Conservation (phyloP, 2,329 filamentous ascomycete genomes). For the Neonectria coccinea region DNA sequence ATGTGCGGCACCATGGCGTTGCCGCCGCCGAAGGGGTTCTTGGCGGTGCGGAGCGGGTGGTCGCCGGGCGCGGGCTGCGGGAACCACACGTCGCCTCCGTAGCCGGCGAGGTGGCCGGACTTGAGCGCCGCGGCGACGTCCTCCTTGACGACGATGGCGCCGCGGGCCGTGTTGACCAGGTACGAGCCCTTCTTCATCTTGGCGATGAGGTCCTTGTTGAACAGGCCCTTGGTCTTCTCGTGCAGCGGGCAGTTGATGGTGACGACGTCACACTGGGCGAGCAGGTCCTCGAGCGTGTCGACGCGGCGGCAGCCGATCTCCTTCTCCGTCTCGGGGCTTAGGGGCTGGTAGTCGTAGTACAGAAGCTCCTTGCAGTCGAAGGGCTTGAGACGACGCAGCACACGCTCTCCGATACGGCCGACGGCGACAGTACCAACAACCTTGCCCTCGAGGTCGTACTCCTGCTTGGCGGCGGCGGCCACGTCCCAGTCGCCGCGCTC, state of each 20-base stretch:
- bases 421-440: conserved; percentile 97
- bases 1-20: conserved; percentile 99
- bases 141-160: conserved; percentile 99
- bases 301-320: conserved; percentile 96
- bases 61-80: conserved; percentile 95
- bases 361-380: conserved; percentile 99
- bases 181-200: conserved; percentile 99
- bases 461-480: conserved; percentile 95
- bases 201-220: conserved; percentile 97
- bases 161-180: conserved; percentile 98
- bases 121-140: conserved; percentile 95
- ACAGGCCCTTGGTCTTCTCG: conserved; percentile 95
- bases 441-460: conserved; percentile 97
- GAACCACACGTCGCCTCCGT: conserved; percentile 95
- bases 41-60: conserved; percentile 90
- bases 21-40: conserved; percentile 95
- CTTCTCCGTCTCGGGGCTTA: conserved; percentile 85
- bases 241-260: conserved; percentile 99
- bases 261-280: conserved; percentile 94
- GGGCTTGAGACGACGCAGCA: conserved; percentile 92
- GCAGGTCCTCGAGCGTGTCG: conserved; percentile 89
- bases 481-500: conserved; percentile 93
- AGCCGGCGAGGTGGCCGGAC: conserved; percentile 89
- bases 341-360: conserved; percentile 99
- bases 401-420: conserved; percentile 97